Conservation (phyloP, 129 eudicot species). For the Deinandra increscens region DNA sequence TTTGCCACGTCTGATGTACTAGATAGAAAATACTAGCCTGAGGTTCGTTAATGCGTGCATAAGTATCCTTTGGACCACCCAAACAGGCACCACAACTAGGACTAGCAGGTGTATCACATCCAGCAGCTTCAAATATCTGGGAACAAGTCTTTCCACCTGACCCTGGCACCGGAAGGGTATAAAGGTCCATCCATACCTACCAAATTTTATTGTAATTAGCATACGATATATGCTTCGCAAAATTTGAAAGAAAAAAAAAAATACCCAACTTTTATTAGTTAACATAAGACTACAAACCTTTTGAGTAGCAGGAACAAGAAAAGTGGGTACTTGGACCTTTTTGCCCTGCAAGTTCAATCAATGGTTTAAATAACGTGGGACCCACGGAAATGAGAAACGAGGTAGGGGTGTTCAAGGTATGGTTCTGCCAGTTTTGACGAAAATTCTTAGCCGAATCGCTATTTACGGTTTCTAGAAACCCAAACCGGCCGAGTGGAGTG, state of each 20-base stretch:
- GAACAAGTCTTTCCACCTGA: constrained; percentile 97
- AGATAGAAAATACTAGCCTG: constrained; percentile 48
- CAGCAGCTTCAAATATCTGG: constrained; percentile 96
- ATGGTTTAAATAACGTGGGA: not conserved
- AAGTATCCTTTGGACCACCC: constrained; percentile 97
- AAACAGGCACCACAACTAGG: constrained; percentile 97
- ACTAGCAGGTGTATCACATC: constrained; percentile 92
- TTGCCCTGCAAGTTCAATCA: constrained; percentile 56
- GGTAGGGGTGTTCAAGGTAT: too few species aligned
- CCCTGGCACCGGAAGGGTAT: constrained; percentile 93
- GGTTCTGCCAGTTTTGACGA: too few species aligned
- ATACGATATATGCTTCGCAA: not conserved
- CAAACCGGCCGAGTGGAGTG: too few species aligned
- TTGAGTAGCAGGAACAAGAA: constrained; percentile 97
- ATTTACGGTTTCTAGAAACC: too few species aligned
- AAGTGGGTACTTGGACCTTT: constrained; percentile 96
- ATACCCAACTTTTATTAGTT: not conserved
- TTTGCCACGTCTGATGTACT: not conserved
- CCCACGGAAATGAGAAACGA: not conserved
- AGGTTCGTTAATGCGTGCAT: constrained; percentile 95
- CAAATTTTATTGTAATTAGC: constrained; percentile 17
- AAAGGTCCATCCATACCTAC: constrained; percentile 97
- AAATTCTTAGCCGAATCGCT: too few species aligned
- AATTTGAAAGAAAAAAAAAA: not conserved
- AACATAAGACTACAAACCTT: constrained; percentile 50